These are phyloP conservation scores for Russula compacta DNA, from an alignment of 768 basidiomycete genomes.

Conservation along the genomic window DNA sequence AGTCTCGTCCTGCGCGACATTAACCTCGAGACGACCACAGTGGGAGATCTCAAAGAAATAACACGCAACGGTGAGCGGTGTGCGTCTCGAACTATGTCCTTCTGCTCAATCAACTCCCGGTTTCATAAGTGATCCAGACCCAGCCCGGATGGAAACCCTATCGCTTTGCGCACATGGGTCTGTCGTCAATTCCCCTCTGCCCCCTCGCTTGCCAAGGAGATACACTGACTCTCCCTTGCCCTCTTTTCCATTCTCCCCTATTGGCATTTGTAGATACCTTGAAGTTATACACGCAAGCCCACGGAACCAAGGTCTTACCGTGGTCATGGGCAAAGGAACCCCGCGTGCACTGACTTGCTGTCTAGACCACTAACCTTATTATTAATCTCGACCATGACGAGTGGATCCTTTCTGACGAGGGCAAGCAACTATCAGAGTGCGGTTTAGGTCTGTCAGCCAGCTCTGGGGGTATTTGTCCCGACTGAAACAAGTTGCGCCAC, in stretches of 20 bases:
- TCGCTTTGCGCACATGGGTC: constrained; percentile 61
- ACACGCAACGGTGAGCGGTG: constrained; percentile 49
- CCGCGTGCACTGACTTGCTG: not conserved
- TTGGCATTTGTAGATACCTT: constrained; percentile 58
- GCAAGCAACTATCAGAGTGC: constrained; percentile 51
- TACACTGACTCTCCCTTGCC: not conserved
- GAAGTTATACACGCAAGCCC: constrained; percentile 90
- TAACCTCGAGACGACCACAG: constrained; percentile 72
- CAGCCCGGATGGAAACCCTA: constrained; percentile 87
- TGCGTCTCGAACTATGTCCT: not conserved
- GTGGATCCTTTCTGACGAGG: constrained; percentile 74
- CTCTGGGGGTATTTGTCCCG: not conserved
- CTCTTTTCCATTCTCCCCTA: not conserved
- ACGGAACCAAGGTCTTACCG: constrained; percentile 75
- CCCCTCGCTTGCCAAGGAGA: not conserved
- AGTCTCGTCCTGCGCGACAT: constrained; percentile 76
- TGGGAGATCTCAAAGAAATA: constrained; percentile 66
- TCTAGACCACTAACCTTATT: constrained; percentile 90
- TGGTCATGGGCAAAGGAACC: not conserved
- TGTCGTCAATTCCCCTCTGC: not conserved
- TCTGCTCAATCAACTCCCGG: not conserved
- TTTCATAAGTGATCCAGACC: constrained; percentile 52
- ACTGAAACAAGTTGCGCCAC: not conserved
- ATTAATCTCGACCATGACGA: constrained; percentile 96
- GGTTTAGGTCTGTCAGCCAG: constrained; percentile 62